Evolutionary conservation across 1,284 basidiomycete genomes (phyloP).

Genomic region (Fistulina hepatica): DNA sequence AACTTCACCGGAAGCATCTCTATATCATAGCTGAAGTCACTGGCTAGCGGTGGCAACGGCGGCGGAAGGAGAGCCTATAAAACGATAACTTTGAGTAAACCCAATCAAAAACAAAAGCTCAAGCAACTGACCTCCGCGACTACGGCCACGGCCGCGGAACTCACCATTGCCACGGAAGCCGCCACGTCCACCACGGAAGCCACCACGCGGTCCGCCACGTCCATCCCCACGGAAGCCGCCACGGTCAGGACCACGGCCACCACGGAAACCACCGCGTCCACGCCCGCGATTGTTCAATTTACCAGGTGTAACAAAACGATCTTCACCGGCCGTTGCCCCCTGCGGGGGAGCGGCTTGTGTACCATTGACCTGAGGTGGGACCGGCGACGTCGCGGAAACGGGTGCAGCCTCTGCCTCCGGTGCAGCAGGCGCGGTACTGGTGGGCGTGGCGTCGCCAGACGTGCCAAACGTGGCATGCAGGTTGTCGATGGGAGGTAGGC

Average conservation of each 20-base stretch:
- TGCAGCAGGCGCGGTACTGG: conserved; percentile 21
- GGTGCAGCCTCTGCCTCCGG: conserved; percentile 18
- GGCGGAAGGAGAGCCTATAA: no score
- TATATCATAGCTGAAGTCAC: no score
- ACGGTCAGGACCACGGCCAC: conserved; percentile 28
- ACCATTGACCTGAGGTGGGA: conserved; percentile 15
- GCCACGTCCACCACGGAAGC: conserved; percentile 21
- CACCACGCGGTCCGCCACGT: conserved; percentile 31
- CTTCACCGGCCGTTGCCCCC: conserved; percentile 56
- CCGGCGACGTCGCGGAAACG: conserved; percentile 9
- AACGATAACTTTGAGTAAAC: conserved; percentile 8
- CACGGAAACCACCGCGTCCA: conserved; percentile 19
- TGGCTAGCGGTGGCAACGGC: no score
- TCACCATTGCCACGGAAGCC: conserved; percentile 6
- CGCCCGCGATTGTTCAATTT: conserved; percentile 39
- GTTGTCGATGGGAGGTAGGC: conserved; percentile 45
- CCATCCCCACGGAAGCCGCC: conserved; percentile 31
- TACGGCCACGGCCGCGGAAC: conserved; percentile 11
- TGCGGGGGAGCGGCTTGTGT: conserved; percentile 18
- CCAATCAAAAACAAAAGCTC: neutral
- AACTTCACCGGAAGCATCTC: no score
- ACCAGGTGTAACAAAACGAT: no score
- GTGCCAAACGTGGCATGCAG: conserved; percentile 42
- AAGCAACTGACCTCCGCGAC: conserved; percentile 9
- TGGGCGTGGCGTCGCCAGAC: conserved; percentile 46